phyloP scores from a whole-genome alignment of 345 rosid species.

The Raphanus raphanistrum region DNA sequence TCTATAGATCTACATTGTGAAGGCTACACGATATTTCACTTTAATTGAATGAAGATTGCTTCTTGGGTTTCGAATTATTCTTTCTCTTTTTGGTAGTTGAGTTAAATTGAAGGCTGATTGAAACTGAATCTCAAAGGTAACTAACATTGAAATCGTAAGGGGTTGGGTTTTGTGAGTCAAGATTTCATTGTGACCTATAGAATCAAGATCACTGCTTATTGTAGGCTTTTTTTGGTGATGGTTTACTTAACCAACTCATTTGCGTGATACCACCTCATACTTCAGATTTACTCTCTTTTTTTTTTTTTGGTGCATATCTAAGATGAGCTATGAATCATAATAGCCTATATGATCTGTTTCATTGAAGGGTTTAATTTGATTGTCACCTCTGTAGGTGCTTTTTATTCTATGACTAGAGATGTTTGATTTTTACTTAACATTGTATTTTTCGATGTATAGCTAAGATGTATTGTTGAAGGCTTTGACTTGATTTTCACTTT shows the following conservation, averaged over 20 bases:
- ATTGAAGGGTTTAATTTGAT: constrained; percentile 7
- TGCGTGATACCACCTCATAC: constrained; percentile 7
- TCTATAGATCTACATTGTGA: constrained; percentile 13
- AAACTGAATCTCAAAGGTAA: neutral
- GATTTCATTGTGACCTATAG: neutral
- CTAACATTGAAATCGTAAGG: no score
- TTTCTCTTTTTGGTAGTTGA: no score
- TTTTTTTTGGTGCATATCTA: no score
- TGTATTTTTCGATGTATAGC: neutral
- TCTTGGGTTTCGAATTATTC: no score
- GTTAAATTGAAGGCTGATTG: no score
- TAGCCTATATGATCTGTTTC: neutral
- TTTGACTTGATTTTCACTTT: no score
- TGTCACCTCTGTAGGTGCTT: neutral
- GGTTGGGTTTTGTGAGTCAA: no score
- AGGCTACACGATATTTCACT: neutral
- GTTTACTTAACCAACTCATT: neutral
- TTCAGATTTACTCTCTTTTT: constrained; percentile 9
- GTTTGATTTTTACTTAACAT: neutral
- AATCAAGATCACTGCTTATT: neutral
- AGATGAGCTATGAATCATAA: neutral
- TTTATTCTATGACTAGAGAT: neutral
- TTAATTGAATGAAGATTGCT: no score
- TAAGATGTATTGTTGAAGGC: no score
- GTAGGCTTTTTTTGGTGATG: neutral